These are phyloP conservation scores for Solanum chilense DNA, from an alignment of 257 asterid genomes.

Conservation along the genomic window DNA sequence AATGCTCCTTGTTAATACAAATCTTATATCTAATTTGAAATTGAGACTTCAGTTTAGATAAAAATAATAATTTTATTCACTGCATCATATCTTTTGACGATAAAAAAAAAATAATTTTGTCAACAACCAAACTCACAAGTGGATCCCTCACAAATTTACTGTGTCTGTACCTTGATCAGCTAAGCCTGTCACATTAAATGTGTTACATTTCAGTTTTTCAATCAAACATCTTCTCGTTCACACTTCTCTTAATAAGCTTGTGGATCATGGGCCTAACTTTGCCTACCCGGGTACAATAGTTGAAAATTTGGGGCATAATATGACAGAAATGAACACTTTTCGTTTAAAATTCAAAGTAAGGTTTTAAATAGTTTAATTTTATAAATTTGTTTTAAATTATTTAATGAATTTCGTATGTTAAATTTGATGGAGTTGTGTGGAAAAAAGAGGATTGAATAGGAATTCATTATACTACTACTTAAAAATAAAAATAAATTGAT, in stretches of 20 bases:
- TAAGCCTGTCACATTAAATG: not conserved
- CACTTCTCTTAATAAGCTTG: not conserved
- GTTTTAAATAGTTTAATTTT: too few relatives aligned
- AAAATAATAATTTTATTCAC: not conserved
- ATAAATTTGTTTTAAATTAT: not conserved
- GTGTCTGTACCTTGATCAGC: not conserved
- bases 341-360: not conserved
- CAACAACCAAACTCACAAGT: not conserved
- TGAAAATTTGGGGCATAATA: not conserved
- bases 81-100: not conserved
- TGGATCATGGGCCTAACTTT: not conserved
- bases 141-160: not conserved
- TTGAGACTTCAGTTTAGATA: fast-evolving
- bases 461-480: not conserved
- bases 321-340: not conserved
- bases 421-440: not conserved
- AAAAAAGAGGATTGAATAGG: not conserved
- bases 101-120: not conserved
- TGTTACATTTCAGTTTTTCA: not conserved
- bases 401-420: not conserved
- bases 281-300: not conserved
- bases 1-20: not conserved
- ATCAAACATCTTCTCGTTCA: not conserved
- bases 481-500: too few relatives aligned
- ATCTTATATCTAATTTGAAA: not conserved